Conservation (phyloP, 2,329 filamentous ascomycete species). For the Paraconiothyrium sp. region DNA sequence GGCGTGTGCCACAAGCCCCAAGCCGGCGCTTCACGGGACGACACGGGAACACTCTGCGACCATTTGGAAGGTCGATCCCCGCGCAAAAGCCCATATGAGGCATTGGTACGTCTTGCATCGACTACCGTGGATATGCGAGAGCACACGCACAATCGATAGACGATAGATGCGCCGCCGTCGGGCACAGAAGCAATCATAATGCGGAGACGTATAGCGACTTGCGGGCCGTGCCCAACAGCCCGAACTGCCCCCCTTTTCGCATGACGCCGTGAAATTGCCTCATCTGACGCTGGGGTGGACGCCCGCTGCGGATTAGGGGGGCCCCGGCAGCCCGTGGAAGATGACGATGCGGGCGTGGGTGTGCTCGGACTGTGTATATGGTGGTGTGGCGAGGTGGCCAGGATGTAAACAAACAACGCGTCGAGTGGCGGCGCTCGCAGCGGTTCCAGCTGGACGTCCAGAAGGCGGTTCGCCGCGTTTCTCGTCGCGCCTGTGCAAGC, state of each 20-base stretch:
- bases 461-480: conserved; percentile 7
- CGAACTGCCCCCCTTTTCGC: conserved; percentile 25
- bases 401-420: conserved; percentile 21
- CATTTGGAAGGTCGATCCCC: neutral
- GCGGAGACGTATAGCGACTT: conserved; percentile 39
- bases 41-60: neutral
- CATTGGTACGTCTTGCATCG: neutral
- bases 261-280: conserved; percentile 32
- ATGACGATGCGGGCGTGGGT: conserved; percentile 10
- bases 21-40: conserved; percentile 16
- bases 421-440: neutral
- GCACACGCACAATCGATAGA: conserved; percentile 20
- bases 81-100: neutral
- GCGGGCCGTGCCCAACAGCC: conserved; percentile 29
- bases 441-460: neutral
- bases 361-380: neutral
- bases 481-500: conserved; percentile 28
- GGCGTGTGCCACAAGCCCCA: conserved; percentile 12
- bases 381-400: conserved; percentile 5
- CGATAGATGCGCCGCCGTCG: conserved; percentile 19
- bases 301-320: conserved; percentile 14
- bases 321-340: conserved; percentile 5
- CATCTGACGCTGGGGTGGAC: conserved; percentile 18
- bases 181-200: conserved; percentile 40
- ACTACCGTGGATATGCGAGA: neutral